phyloP scores from a whole-genome alignment of 768 basidiomycete genomes.

The Termitomyces sp. region DNA sequence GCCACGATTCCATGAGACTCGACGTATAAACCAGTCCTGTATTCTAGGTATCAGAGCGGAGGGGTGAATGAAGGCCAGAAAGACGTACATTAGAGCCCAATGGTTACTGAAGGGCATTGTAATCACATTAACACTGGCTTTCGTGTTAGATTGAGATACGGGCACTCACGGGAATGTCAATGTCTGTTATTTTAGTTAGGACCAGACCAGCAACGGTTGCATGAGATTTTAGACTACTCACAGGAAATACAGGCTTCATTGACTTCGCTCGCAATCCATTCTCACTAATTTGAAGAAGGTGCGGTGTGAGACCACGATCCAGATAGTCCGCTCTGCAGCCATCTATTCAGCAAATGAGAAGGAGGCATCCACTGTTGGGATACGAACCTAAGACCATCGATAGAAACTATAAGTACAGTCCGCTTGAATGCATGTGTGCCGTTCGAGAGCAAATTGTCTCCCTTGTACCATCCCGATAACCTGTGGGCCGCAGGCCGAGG shows the following conservation, averaged over 20 bases:
- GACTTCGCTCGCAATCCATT: slow-evolving; percentile 85
- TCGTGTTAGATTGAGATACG: neutral
- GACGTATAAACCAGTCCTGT: slow-evolving; percentile 84
- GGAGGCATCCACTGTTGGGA: neutral
- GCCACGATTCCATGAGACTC: slow-evolving; percentile 91
- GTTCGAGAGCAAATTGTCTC: slow-evolving; percentile 54
- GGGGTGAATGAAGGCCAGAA: neutral
- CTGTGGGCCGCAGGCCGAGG: slow-evolving; percentile 23
- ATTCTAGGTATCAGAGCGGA: neutral
- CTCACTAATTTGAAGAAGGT: slow-evolving; percentile 75
- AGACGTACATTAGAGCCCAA: slow-evolving; percentile 75
- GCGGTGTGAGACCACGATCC: slow-evolving; percentile 80
- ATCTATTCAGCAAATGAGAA: slow-evolving; percentile 9
- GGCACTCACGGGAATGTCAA: slow-evolving; percentile 82
- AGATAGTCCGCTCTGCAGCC: slow-evolving; percentile 74
- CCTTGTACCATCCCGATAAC: slow-evolving; percentile 28
- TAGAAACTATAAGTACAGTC: slow-evolving; percentile 81
- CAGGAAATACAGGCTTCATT: slow-evolving; percentile 86
- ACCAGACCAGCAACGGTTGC: neutral
- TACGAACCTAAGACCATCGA: slow-evolving; percentile 75
- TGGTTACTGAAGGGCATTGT: slow-evolving; percentile 60
- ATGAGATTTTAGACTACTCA: slow-evolving; percentile 27
- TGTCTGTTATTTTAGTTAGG: slow-evolving; percentile 43
- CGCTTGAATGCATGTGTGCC: slow-evolving; percentile 81
- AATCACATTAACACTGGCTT: neutral